Evolutionary conservation across 768 basidiomycete genomes (phyloP).

Genomic region (Tricholoma matsutake): DNA sequence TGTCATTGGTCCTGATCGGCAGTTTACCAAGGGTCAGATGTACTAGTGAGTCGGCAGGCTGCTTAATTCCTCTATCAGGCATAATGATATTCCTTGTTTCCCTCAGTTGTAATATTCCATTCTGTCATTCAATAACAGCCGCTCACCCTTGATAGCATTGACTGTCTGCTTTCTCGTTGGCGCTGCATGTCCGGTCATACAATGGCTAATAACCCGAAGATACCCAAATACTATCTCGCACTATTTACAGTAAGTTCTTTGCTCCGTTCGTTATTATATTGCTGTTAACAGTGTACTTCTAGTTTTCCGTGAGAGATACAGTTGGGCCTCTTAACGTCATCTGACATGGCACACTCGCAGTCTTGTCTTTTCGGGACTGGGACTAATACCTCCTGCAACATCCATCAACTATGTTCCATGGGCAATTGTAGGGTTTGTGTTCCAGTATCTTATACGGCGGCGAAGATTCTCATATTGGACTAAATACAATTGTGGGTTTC

Average conservation of each 20-base stretch:
- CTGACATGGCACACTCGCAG: constrained; percentile 22
- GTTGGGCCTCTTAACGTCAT: background rate
- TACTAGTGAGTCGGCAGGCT: constrained; percentile 49
- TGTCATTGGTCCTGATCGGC: constrained; percentile 59
- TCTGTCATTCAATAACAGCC: background rate
- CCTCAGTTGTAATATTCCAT: constrained; percentile 17
- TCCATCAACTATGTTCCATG: constrained; percentile 84
- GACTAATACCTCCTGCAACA: constrained; percentile 75
- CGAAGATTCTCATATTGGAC: constrained; percentile 72
- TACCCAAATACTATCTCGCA: constrained; percentile 63
- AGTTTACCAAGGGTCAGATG: constrained; percentile 52
- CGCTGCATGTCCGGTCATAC: constrained; percentile 57
- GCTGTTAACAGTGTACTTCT: constrained; percentile 3
- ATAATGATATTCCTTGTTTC: background rate
- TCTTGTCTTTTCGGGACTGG: constrained; percentile 68
- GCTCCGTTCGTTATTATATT: background rate
- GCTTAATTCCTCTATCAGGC: background rate
- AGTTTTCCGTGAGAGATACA: constrained; percentile 45
- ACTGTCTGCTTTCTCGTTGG: constrained; percentile 75
- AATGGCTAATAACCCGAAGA: constrained; percentile 58
- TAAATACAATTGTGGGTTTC: constrained; percentile 66
- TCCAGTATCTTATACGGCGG: constrained; percentile 69
- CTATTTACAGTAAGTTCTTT: constrained; percentile 60
- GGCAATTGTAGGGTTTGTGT: constrained; percentile 72
- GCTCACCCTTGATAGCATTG: constrained; percentile 36